Evolutionary conservation across 768 basidiomycete species (phyloP), one percentile per base, ranked within the genome.

Genomic region (Filobasidium floriforme): DNA sequence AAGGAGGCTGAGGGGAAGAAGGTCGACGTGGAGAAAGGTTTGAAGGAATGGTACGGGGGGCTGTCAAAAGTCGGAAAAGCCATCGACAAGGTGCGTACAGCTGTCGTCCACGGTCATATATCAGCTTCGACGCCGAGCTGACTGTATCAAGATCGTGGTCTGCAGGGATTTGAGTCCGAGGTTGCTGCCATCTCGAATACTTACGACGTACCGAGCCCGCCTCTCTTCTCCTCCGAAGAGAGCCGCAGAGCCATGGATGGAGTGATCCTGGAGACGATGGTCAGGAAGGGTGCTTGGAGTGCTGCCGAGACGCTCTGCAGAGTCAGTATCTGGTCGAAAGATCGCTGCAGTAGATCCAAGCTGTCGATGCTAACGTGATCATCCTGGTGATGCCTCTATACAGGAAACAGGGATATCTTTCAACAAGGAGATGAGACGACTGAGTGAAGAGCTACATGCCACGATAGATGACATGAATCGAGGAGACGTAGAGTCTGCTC

Each of bases 41-140:
- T 92, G 81, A 97, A 93, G 77, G 92, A 92, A 71, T 83, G 91
- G 41, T 90, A 93, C 72, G 84, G 83, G 22, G 85, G 87, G 1
- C 79, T 96, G 10, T 84, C 86, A 29, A 85, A 85, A 70, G 82
- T 93, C 43, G 90, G 90, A 32, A 97, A 92, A 79, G 83, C 86
- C 0, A 78, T 97, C 75, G 94, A 98, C 75, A 98, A 96, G 87
- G 94, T 89, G 64, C 51, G 82, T 66, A 28, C 15, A 37, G 22
- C 0, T 40, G 11, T 3, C 3, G 9, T 37, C 18, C 9, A 0
- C 24, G 19, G 40, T 10, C 4, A 24, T 44, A 1, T 7, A 41
- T 18, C n/a, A 26, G 22, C 40, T n/a, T n/a, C n/a, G n/a, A 5
- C 29, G 43, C 37, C 18, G 24, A 5, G n/a, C 40, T 55, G 22